These are phyloP conservation scores for Mortierella sp. DNA, from an alignment of 371 early-diverging fungal species.

Conservation along the genomic window DNA sequence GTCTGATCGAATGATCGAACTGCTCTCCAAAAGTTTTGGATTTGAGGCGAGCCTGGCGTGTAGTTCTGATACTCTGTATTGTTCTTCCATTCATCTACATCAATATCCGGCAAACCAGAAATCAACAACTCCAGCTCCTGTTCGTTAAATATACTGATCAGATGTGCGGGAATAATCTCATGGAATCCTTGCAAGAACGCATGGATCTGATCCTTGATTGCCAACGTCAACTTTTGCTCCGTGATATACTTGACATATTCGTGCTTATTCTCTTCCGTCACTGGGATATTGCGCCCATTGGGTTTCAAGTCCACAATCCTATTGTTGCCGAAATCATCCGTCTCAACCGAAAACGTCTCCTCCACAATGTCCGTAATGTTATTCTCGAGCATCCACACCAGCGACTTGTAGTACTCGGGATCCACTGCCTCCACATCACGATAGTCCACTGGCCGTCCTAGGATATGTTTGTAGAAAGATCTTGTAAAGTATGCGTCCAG, in stretches of 20 bases:
- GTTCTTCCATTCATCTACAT: conserved; percentile 99
- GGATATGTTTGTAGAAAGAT: conserved; percentile 98
- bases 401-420: conserved; percentile 96
- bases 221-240: conserved; percentile 88
- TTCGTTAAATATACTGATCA: conserved; percentile 97
- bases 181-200: conserved; percentile 97
- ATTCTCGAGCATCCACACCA: conserved; percentile 98
- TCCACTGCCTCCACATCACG: conserved; percentile 98
- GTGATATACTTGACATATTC: conserved; percentile 96
- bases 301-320: conserved; percentile 91
- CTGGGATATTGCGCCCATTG: conserved; percentile 90
- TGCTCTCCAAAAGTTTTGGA: conserved; percentile 99
- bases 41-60: conserved; percentile 84
- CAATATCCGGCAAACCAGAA: conserved; percentile 98
- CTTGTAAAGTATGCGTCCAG: conserved; percentile 98
- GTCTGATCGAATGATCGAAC: conserved; percentile 98
- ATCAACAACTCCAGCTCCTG: conserved; percentile 99
- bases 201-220: conserved; percentile 94
- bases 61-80: conserved; percentile 97
- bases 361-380: conserved; percentile 96
- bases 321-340: conserved; percentile 93
- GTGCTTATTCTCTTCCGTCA: conserved; percentile 97
- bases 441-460: conserved; percentile 92
- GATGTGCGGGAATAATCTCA: conserved; percentile 91
- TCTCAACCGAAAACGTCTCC: conserved; percentile 94